Evolutionary conservation across 2,329 filamentous ascomycete species (phyloP), one percentile per base, ranked within the genome.

Genomic region (Boeremia lycopersici): DNA sequence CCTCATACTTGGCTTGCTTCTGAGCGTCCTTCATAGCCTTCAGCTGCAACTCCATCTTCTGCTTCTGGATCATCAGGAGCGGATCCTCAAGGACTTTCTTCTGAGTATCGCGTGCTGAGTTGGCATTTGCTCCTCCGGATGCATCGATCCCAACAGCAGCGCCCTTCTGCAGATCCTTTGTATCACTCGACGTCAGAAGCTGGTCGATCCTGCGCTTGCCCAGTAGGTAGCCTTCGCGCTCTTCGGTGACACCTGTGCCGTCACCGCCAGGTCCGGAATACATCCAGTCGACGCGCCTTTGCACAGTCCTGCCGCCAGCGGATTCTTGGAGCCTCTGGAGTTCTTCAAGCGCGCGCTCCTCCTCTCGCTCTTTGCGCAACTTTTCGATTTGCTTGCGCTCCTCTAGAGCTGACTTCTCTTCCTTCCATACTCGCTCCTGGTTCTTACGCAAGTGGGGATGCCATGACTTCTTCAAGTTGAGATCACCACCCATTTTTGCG

Each of bases 271-370:
- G 92, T 1, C 93, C 93, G 65, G 89, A 86, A 77, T 99, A 99
- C 91, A 99, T 97, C 91, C 95, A 99, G 69, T 98, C 95, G 25
- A 99, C 93, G 31, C 92, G 87, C 66, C 93, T 88, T 28, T 89
- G 79, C 48, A 89, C 84, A 70, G 91, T 93, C 67, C 84, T 86
- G 51, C 93, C 92, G 33, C 95, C 95, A 0, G 92, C 89, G 2
- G 89, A 88, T 76, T 97, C 95, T 52, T 97, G 91, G 63, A 98
- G 84, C 47, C 87, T 86, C 75, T 97, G 90, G 1, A 98, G 85
- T 74, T 98, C 93, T 74, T 97, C 91, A 63, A 96, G 90, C 42
- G 90, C 88, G 41, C 93, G 87, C 78, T 99, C 96, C 74, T 98
- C 93, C 64, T 93, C 91, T 62, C 96, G 88, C 77, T 99, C 95